Evolutionary conservation across 805 yeast species (phyloP), one percentile per base, ranked within the genome.

Genomic region (Candida pseudofarinosa): DNA sequence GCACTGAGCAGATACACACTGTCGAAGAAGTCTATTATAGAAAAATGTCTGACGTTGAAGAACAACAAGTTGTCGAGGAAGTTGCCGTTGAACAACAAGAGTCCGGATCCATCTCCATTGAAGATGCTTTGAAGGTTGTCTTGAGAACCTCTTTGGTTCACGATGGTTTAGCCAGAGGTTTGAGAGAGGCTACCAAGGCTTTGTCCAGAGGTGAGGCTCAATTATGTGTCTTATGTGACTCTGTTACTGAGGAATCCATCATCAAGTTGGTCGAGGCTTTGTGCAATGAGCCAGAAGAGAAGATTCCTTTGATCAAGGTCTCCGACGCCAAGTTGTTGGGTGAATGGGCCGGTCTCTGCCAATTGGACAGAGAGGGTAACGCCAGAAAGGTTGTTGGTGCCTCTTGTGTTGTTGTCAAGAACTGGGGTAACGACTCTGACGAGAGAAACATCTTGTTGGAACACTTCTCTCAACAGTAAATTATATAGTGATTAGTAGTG

Each of bases 371-470:
- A 80, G 98, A 93, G 67, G 99, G 99, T 80, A 89, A 91, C 82
- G 97, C 98, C 79, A 89, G 97, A 83, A 93, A 93, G 88, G 98
- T 93, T 66, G 99, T 93, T 73, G 99, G 99, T 79, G 95, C 97
- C 77, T 90, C 98, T 65, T 91, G 96, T 77, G 97, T 91, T 71
- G 99, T 93, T 65, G 88, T 93, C 83, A 90, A 87, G 84, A 85
- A 89, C 95, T 93, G 98, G 98, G 99, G 99, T 88, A 96, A 88
- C 71, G 96, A 89, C 77, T 85, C 98, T 65, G 91, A 83, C 69
- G 99, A 91, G 80, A 88, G 97, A 80, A 79, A 82, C 80, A 85
- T 88, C 77, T 83, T 93, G 73, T 82, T 93, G 75, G 95, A 89
- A 77, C 90, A 88, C 83, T 88, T 91, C 77, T 83, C 95, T 65